These are phyloP conservation scores for Fusarium dlaminii DNA, from an alignment of 2,329 filamentous ascomycete genomes.

Conservation along the genomic window DNA sequence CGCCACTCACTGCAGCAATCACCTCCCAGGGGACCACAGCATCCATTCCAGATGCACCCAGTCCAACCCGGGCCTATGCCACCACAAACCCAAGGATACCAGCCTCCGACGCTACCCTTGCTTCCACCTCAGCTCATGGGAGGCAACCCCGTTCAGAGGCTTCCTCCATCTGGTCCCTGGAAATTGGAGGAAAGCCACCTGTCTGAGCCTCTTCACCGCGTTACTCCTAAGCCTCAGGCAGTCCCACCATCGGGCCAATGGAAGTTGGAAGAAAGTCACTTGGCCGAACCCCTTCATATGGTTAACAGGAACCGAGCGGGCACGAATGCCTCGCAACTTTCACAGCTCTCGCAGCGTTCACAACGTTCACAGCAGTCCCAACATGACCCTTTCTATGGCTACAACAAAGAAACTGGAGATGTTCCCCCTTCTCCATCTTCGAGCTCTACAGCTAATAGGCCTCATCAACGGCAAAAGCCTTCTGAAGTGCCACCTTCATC, in stretches of 20 bases:
- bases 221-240: slow-evolving; percentile 44
- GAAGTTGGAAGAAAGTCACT: slow-evolving; percentile 64
- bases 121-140: slow-evolving; percentile 36
- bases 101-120: slow-evolving; percentile 34
- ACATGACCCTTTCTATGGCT: slow-evolving; percentile 43
- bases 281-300: slow-evolving; percentile 58
- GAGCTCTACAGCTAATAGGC: slow-evolving; percentile 15
- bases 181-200: slow-evolving; percentile 65
- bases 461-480: slow-evolving; percentile 40
- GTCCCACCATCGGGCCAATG: slow-evolving; percentile 57
- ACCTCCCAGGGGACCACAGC: slow-evolving; percentile 18
- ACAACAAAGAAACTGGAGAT: slow-evolving; percentile 59
- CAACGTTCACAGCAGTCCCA: slow-evolving; percentile 43
- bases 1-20: slow-evolving; percentile 7
- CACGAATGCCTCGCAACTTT: slow-evolving; percentile 34
- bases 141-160: slow-evolving; percentile 52
- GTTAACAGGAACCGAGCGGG: slow-evolving; percentile 48
- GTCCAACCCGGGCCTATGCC: slow-evolving; percentile 12
- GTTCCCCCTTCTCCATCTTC: slow-evolving; percentile 25
- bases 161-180: slow-evolving; percentile 60
- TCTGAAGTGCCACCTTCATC: slow-evolving; percentile 61
- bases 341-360: slow-evolving; percentile 37
- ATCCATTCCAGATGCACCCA: slow-evolving; percentile 34
- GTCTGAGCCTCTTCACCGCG: slow-evolving; percentile 56
- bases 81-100: slow-evolving; percentile 17